A percentile compares a stretch with the other conserved stretches of the same genome.
Conservation (phyloP, 2,329 filamentous ascomycete species). For the Hymenoscyphus scutula region DNA sequence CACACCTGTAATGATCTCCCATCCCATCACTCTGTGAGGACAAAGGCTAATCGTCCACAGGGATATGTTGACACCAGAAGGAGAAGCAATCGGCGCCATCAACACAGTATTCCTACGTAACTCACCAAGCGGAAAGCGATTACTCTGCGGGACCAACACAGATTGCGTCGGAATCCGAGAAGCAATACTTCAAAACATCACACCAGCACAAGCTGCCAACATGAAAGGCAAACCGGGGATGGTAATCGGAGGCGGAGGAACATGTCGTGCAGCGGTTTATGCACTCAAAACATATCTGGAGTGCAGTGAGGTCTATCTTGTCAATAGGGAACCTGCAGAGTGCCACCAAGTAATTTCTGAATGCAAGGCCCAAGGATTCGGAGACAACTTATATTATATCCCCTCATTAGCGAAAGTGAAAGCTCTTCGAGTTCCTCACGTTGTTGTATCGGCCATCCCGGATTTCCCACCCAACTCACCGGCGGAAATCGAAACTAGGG, state of each 20-base stretch:
- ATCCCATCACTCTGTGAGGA: too few species aligned
- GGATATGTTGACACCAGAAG: slow-evolving; percentile 71
- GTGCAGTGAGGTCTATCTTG: slow-evolving; percentile 68
- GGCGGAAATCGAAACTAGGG: slow-evolving; percentile 59
- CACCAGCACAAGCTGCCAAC: slow-evolving; percentile 41
- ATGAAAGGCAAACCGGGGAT: slow-evolving; percentile 64
- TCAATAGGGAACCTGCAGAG: slow-evolving; percentile 69
- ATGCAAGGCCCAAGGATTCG: slow-evolving; percentile 58
- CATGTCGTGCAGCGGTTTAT: slow-evolving; percentile 75
- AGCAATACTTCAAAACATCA: slow-evolving; percentile 60
- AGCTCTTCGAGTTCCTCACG: slow-evolving; percentile 56
- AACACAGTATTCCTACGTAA: slow-evolving; percentile 72
- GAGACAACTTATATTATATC: slow-evolving; percentile 60
- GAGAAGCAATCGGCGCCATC: slow-evolving; percentile 69
- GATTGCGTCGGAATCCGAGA: slow-evolving; percentile 77
- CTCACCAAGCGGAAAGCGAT: slow-evolving; percentile 33
- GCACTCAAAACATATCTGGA: slow-evolving; percentile 68
- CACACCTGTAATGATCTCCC: slow-evolving; percentile 47
- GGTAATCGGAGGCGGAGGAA: slow-evolving; percentile 75
- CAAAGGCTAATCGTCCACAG: too few species aligned
- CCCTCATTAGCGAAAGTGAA: slow-evolving; percentile 58
- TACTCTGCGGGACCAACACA: slow-evolving; percentile 73
- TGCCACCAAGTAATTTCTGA: slow-evolving; percentile 65
- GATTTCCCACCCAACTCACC: slow-evolving; percentile 68
- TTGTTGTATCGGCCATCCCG: slow-evolving; percentile 72